Evolutionary conservation across 257 asterid genomes (phyloP).

Genomic region (Craterostigma plantagineum): DNA sequence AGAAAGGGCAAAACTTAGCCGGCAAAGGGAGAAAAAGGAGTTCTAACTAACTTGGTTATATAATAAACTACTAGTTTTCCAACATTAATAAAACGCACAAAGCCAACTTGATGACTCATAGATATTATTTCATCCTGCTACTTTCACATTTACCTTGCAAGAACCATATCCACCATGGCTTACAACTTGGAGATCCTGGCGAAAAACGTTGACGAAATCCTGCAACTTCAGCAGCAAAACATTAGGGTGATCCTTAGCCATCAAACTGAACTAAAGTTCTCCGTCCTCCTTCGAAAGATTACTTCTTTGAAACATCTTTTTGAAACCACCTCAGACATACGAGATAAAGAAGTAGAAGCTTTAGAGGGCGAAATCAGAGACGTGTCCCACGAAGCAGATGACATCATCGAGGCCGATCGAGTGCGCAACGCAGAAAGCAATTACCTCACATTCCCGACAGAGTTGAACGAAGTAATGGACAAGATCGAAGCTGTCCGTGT

Average conservation of each 20-base stretch:
- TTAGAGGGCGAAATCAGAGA: constrained; percentile 3
- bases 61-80: no score
- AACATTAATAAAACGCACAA: no score
- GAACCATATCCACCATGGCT: no score
- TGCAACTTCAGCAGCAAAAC: constrained; percentile 6
- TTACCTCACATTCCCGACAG: neutral
- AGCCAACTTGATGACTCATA: no score
- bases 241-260: neutral
- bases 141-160: no score
- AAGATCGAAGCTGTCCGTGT: neutral
- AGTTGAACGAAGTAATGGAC: neutral
- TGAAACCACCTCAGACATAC: neutral
- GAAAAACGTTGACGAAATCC: no score
- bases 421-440: neutral
- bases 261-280: no score
- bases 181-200: no score
- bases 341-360: neutral
- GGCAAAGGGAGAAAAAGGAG: no score
- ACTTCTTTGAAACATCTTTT: neutral
- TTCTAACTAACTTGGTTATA: no score
- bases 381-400: constrained; percentile 5
- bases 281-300: neutral
- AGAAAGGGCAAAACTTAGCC: no score
- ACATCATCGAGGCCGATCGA: constrained; percentile 1
- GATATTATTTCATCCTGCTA: no score